Percentiles rank a stretch among this genome's conserved stretches.
These are phyloP conservation scores for Calonectria pteridis DNA, from an alignment of 2,329 filamentous ascomycete genomes.

Conservation along the genomic window DNA sequence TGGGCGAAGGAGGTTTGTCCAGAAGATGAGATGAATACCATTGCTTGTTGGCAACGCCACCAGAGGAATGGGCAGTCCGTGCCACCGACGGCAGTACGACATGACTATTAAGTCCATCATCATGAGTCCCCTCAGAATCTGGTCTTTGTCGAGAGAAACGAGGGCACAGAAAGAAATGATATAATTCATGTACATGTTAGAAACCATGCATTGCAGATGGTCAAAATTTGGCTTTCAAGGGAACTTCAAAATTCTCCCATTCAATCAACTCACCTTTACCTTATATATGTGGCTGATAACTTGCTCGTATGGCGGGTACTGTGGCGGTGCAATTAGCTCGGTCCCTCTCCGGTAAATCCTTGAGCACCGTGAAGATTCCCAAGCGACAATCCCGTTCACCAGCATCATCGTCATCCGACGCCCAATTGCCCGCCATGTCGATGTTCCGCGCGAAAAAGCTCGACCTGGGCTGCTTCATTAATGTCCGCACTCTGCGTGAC, in stretches of 20 bases:
- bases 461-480: slow-evolving; percentile 89
- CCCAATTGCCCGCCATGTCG: slow-evolving; percentile 69
- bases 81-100: neutral
- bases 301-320: neutral
- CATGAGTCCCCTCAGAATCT: neutral
- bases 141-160: neutral
- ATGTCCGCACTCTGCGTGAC: slow-evolving; percentile 89
- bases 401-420: slow-evolving; percentile 32
- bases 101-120: neutral
- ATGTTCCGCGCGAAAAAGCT: slow-evolving; percentile 93
- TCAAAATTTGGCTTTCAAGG: neutral
- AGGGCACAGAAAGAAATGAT: too few species aligned
- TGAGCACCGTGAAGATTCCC: slow-evolving; percentile 21
- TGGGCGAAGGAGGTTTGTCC: neutral
- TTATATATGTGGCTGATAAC: neutral
- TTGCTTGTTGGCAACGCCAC: neutral
- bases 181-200: too few species aligned
- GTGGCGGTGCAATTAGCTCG: neutral
- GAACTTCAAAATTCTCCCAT: neutral
- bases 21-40: slow-evolving; percentile 9
- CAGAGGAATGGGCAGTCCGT: neutral
- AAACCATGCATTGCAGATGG: neutral
- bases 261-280: neutral
- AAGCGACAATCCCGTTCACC: slow-evolving; percentile 25
- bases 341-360: slow-evolving; percentile 30